Percentiles rank a stretch among this genome's conserved stretches.
Conservation (phyloP, 305 asterid genomes). For the Solanum aculeatissimum region DNA sequence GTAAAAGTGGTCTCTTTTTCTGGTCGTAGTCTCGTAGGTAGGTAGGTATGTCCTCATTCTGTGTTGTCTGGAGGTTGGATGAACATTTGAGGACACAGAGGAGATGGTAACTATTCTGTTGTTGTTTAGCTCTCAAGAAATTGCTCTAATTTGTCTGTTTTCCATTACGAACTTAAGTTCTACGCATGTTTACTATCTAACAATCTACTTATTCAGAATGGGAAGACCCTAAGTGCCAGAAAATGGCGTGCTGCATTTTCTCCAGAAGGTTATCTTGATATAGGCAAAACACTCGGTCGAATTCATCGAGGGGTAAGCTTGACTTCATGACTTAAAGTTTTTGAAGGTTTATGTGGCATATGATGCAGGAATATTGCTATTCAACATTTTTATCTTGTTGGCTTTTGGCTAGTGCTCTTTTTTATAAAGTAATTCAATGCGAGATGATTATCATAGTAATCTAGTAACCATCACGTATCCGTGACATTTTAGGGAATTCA, state of each 20-base stretch:
- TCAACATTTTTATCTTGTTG: neutral
- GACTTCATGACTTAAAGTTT: conserved; percentile 1
- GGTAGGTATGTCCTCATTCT: neutral
- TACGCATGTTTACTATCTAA: neutral
- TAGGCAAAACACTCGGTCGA: conserved; percentile 68
- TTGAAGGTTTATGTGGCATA: neutral
- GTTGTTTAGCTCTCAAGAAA: neutral
- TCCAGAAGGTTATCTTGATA: conserved; percentile 67
- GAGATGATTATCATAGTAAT: neutral
- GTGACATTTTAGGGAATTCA: conserved; percentile 64
- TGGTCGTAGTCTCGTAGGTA: neutral
- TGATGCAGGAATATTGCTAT: neutral
- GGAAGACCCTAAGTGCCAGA: conserved; percentile 70
- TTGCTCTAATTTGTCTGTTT: neutral
- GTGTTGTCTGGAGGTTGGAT: neutral
- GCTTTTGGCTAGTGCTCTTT: neutral
- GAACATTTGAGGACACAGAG: neutral
- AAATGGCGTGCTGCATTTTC: conserved; percentile 79
- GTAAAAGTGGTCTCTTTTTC: neutral
- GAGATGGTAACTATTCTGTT: neutral
- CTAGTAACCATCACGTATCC: neutral
- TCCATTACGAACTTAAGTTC: neutral
- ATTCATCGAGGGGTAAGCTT: conserved; percentile 79
- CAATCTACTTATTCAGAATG: conserved; percentile 38
- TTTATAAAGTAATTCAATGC: neutral